phyloP scores from a whole-genome alignment of 2,329 filamentous ascomycete genomes.

The Diplodia intermedia region DNA sequence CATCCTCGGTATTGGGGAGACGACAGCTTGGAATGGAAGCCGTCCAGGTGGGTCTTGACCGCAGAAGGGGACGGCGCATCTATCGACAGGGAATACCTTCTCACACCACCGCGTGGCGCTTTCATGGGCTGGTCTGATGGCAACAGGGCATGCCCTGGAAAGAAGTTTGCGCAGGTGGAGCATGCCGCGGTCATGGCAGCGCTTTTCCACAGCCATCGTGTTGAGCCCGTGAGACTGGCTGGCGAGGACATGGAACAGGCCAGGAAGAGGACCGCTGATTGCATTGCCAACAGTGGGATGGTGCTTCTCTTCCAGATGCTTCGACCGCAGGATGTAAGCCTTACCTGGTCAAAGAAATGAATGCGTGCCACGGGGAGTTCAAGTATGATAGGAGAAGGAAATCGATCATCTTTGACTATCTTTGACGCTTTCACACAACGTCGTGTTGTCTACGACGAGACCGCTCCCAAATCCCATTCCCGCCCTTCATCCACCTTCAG shows the following conservation, averaged over 20 bases:
- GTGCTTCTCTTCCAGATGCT: conserved; percentile 36
- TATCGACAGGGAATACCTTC: conserved; percentile 24
- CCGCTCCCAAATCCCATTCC: too few relatives aligned
- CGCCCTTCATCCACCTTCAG: too few relatives aligned
- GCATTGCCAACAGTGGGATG: conserved; percentile 34
- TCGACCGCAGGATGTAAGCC: conserved; percentile 33
- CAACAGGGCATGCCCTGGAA: conserved; percentile 38
- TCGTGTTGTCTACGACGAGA: too few relatives aligned
- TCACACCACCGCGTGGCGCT: conserved; percentile 32
- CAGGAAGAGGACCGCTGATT: conserved; percentile 26
- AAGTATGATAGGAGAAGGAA: too few relatives aligned
- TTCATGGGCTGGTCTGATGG: conserved; percentile 37
- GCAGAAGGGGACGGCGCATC: neutral
- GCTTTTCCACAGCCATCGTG: conserved; percentile 35
- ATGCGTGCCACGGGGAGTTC: too few relatives aligned
- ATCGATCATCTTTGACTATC: too few relatives aligned
- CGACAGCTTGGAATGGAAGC: conserved; percentile 41
- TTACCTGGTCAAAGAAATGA: conserved; percentile 29
- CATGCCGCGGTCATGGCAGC: conserved; percentile 36
- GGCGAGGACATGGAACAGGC: conserved; percentile 35
- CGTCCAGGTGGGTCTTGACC: conserved; percentile 45
- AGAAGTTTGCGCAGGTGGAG: conserved; percentile 40
- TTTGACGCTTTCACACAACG: too few relatives aligned
- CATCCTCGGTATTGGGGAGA: conserved; percentile 41
- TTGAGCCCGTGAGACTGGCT: conserved; percentile 32